Percentiles rank a stretch among this genome's conserved stretches.
Conservation (phyloP, 2,329 filamentous ascomycete genomes). For the Ceratocystis colombiana region DNA sequence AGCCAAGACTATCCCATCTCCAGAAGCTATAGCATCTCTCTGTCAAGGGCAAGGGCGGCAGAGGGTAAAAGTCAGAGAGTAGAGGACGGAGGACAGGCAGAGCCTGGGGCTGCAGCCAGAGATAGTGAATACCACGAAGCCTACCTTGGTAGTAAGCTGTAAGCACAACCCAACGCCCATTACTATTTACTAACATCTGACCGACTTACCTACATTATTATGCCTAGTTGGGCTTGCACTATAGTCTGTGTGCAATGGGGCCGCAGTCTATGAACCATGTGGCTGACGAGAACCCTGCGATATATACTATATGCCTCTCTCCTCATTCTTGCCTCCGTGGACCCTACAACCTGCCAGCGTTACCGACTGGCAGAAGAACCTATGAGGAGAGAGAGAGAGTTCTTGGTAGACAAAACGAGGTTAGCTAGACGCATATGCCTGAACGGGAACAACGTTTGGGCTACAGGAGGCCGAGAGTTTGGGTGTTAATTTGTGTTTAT, state of each 20-base stretch:
- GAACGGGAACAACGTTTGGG: constrained; percentile 6
- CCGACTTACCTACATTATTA: no score
- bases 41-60: background rate
- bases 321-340: background rate
- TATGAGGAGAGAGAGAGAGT: no score
- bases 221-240: background rate
- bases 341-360: background rate
- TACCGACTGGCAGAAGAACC: background rate
- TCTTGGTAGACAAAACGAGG: no score
- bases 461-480: background rate
- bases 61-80: no score
- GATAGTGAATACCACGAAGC: background rate
- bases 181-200: background rate
- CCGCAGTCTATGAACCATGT: background rate
- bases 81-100: no score
- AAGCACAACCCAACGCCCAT: background rate
- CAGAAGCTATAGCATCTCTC: background rate
- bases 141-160: background rate
- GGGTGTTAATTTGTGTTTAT: background rate
- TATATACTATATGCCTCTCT: background rate
- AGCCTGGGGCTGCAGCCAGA: no score
- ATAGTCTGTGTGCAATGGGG: background rate
- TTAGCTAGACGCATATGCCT: background rate
- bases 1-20: background rate
- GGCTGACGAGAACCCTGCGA: background rate